Base-by-base conservation (phyloP, 441 rosid species). In the Theobroma grandiflorum region DNA sequence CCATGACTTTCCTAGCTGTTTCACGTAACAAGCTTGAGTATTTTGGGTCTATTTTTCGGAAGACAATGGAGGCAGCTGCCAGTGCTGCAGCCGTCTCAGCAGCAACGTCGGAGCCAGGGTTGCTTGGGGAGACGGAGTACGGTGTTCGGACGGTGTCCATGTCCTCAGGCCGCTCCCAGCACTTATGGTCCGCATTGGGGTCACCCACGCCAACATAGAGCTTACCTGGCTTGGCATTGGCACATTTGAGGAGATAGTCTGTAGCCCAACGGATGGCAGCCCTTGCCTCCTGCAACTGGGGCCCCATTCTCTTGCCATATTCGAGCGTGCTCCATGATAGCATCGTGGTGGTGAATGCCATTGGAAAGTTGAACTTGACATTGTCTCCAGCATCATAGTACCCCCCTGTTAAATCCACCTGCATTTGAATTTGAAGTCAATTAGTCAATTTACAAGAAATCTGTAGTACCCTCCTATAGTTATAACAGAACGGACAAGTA, bases 121-220 rank as follows among this genome's bases (percentile, higher is more conserved):
- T 90, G 58, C 87, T 84, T 0, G 92, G 18, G 2, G 95, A 92
- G 10, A 92, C 91, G 0, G 84, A 92, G 83, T 89, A 92, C 40
- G 90, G 87, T 1, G 91, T 74, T 8, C 94, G 86, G 20, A 74
- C 84, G 0, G 95, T 90, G 83, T 88, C 92, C 95, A 92, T 92
- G 81, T 92, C 95, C 76, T 92, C 95, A 2, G 95, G 94, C 40
- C 95, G 64, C 83, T 92, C 92, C 95, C 94, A 92, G 80, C 95
- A 92, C 80, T 88, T 90, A 78, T 92, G 95, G 81, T 92, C 95
- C 10, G 66, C 89, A 63, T 90, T 88, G 4, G 95, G 95, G 84
- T 92, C 91, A 6, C 95, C 95, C 5, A 92, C 92, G 2, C 95
- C 95, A 0, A 92, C 95, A 14, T 92, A 94, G 78, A 95, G 96